Evolutionary conservation across 306 rosid genomes (phyloP).

Genomic region (Prunus padus): DNA sequence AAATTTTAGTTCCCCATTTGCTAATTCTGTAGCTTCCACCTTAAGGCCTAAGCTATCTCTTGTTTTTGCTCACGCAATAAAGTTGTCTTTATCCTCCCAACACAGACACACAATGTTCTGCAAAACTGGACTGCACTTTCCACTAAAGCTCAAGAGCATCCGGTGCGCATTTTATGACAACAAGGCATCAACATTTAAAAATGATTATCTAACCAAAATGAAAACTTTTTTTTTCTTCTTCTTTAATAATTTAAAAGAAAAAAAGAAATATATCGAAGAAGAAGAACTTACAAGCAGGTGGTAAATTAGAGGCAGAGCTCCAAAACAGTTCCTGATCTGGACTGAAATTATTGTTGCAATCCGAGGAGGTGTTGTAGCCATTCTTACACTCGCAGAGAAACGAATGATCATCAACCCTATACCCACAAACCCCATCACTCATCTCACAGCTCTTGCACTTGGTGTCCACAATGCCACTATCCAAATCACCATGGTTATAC

Average conservation of each 20-base stretch:
- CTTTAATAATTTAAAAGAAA: neutral
- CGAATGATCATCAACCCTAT: constrained; percentile 27
- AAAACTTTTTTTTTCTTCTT: neutral
- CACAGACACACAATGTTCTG: neutral
- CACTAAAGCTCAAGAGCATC: constrained; percentile 9
- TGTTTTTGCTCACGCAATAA: neutral
- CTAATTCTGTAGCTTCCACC: neutral
- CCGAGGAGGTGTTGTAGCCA: constrained; percentile 49
- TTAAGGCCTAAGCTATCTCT: neutral
- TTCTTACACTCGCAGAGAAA: constrained; percentile 57
- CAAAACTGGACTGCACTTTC: neutral
- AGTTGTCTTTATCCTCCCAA: neutral
- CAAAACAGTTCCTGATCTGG: constrained; percentile 32
- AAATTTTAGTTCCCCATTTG: neutral
- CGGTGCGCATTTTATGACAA: neutral
- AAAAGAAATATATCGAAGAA: neutral
- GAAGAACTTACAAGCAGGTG: constrained; percentile 32
- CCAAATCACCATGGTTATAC: constrained; percentile 35
- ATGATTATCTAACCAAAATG: neutral
- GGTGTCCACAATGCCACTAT: constrained; percentile 27
- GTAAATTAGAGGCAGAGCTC: constrained; percentile 28
- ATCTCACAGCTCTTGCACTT: constrained; percentile 53
- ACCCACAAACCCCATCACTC: constrained; percentile 71
- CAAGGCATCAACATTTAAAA: neutral
- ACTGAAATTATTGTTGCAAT: constrained; percentile 34